A percentile compares a stretch with the other conserved stretches of the same genome.
Conservation (phyloP, 495 filamentous ascomycete species). For the Annulohypoxylon bovei region DNA sequence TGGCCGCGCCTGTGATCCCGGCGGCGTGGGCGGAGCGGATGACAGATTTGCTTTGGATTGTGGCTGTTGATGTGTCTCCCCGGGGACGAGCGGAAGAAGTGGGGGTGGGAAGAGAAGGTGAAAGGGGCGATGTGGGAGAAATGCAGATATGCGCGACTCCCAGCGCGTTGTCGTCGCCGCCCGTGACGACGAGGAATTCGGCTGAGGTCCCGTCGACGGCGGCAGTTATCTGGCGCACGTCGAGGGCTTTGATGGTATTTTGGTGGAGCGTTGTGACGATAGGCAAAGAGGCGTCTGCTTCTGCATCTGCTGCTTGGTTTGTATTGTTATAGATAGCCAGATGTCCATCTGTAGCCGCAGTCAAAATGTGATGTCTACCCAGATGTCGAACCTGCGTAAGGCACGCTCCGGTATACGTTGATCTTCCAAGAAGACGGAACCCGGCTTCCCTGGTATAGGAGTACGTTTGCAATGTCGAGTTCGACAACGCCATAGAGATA, state of each 20-base stretch:
- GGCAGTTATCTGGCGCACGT: slow-evolving; percentile 45
- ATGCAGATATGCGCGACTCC: slow-evolving; percentile 58
- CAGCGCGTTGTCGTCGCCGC: slow-evolving; percentile 86
- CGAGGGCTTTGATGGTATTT: slow-evolving; percentile 74
- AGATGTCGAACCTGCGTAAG: slow-evolving; percentile 74
- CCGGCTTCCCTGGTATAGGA: slow-evolving; percentile 58
- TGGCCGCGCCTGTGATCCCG: slow-evolving; percentile 73
- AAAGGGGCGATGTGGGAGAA: slow-evolving; percentile 37
- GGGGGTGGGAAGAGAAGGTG: not conserved
- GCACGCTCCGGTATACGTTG: slow-evolving; percentile 80
- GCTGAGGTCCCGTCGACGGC: slow-evolving; percentile 1
- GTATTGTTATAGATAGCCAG: slow-evolving; percentile 51
- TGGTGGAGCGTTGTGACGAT: slow-evolving; percentile 69
- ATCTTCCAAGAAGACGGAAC: slow-evolving; percentile 66
- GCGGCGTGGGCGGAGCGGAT: slow-evolving; percentile 82
- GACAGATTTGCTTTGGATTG: slow-evolving; percentile 57
- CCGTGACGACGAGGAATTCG: slow-evolving; percentile 69
- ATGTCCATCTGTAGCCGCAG: slow-evolving; percentile 59
- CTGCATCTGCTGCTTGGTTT: not conserved
- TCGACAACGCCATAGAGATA: slow-evolving; percentile 76
- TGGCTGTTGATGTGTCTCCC: not conserved
- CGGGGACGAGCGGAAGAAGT: not conserved
- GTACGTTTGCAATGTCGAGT: slow-evolving; percentile 78
- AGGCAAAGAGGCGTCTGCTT: not conserved
- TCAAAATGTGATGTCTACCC: slow-evolving; percentile 58